These are phyloP conservation scores for Kickxella alabastrina DNA, from an alignment of 192 early-diverging fungal genomes.

Conservation along the genomic window DNA sequence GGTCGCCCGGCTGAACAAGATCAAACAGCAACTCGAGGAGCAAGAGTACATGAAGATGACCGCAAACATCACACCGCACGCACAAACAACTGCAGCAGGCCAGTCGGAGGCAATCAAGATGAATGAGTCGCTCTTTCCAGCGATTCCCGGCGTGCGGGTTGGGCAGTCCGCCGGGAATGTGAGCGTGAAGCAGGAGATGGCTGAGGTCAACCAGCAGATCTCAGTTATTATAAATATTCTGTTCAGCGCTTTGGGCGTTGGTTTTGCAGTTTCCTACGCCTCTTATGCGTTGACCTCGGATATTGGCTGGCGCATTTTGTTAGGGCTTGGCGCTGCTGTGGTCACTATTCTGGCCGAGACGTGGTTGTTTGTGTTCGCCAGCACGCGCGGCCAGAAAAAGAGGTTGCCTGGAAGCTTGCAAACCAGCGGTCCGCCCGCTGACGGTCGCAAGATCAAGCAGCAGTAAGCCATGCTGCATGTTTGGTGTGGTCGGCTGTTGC, in stretches of 20 bases:
- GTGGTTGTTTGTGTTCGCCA: conserved; percentile 40
- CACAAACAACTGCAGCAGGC: neutral
- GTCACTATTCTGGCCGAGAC: conserved; percentile 28
- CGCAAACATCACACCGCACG: conserved; percentile 1
- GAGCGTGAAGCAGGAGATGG: conserved; percentile 27
- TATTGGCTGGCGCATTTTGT: conserved; percentile 39
- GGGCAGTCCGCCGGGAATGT: conserved; percentile 5
- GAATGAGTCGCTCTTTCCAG: conserved; percentile 15
- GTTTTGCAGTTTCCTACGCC: conserved; percentile 46
- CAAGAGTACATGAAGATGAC: conserved; percentile 43
- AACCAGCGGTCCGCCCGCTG: neutral
- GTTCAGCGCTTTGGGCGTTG: conserved; percentile 45
- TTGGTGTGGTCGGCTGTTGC: too few species aligned
- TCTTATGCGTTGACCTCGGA: conserved; percentile 42
- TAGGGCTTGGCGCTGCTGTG: conserved; percentile 27
- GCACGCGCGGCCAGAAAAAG: conserved; percentile 36
- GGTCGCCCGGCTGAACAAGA: conserved; percentile 29
- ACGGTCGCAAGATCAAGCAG: neutral
- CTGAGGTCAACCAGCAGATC: conserved; percentile 25
- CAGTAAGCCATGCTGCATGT: neutral
- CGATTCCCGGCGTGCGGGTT: conserved; percentile 34
- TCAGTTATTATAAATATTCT: conserved; percentile 44
- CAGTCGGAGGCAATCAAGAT: neutral
- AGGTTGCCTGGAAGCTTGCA: conserved; percentile 2
- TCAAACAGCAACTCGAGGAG: conserved; percentile 38